Percentiles rank a stretch among this genome's conserved stretches.
These are phyloP conservation scores for Paxillus rubicundulus DNA, from an alignment of 768 basidiomycete genomes.

Conservation along the genomic window DNA sequence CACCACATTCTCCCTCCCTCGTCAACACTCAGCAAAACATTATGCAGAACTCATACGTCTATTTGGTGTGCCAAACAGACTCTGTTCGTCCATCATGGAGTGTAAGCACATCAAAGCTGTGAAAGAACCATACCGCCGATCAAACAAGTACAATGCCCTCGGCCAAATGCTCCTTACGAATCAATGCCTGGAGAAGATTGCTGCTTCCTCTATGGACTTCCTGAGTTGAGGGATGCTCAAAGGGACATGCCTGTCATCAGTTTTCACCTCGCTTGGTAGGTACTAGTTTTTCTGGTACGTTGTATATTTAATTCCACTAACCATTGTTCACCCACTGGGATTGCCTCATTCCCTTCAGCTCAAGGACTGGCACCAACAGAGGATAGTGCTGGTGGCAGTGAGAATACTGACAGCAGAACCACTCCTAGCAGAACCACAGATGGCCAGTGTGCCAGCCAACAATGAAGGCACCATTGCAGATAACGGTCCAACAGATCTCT, in stretches of 20 bases:
- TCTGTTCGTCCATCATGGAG: constrained; percentile 37
- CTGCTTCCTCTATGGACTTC: constrained; percentile 19
- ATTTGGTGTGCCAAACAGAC: constrained; percentile 35
- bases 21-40: constrained; percentile 29
- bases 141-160: constrained; percentile 21
- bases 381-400: no score
- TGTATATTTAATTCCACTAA: not conserved
- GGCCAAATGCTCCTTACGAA: constrained; percentile 31
- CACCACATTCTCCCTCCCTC: constrained; percentile 23
- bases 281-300: not conserved
- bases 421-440: no score
- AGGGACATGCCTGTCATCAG: not conserved
- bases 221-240: constrained; percentile 18
- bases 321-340: not conserved
- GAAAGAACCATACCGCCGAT: constrained; percentile 32
- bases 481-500: no score
- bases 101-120: constrained; percentile 36
- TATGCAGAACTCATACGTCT: constrained; percentile 10
- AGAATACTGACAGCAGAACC: no score
- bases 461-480: no score
- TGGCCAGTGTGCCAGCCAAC: no score
- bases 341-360: not conserved
- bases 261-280: not conserved
- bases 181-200: constrained; percentile 27
- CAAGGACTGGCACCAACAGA: no score